Evolutionary conservation across 805 yeast genomes (phyloP).

Genomic region (Nakazawaea populi): DNA sequence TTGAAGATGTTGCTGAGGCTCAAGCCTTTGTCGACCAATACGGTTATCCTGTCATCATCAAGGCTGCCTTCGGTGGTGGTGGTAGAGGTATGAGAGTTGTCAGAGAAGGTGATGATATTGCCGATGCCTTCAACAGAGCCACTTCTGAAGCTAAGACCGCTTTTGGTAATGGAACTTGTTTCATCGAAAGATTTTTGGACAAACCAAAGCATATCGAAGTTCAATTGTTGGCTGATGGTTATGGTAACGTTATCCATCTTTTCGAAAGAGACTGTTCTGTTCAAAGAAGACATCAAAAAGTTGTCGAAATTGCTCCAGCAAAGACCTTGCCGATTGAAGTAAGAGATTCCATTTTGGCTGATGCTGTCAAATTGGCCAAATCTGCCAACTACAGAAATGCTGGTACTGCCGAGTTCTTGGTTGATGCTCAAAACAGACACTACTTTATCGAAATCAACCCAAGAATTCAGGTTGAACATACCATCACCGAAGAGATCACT

Average conservation of each 20-base stretch:
- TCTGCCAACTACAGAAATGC: constrained; percentile 92
- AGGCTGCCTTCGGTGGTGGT: constrained; percentile 99
- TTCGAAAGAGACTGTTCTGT: constrained; percentile 99
- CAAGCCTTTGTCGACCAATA: constrained; percentile 68
- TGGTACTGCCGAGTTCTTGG: constrained; percentile 97
- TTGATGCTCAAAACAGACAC: constrained; percentile 89
- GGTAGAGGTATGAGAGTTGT: constrained; percentile 99
- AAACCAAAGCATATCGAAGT: constrained; percentile 98
- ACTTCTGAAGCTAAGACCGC: constrained; percentile 90
- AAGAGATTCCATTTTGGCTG: constrained; percentile 87
- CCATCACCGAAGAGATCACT: constrained; percentile 97
- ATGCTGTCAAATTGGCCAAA: constrained; percentile 89
- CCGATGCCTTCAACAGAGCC: constrained; percentile 90
- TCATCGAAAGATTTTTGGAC: constrained; percentile 91
- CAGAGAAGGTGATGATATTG: constrained; percentile 89
- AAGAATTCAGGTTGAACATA: constrained; percentile 97
- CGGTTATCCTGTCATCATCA: constrained; percentile 95
- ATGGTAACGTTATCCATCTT: constrained; percentile 92
- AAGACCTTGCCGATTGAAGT: constrained; percentile 77
- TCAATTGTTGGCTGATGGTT: constrained; percentile 86
- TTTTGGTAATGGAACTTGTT: constrained; percentile 98
- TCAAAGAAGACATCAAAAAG: constrained; percentile 98
- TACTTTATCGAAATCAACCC: constrained; percentile 98
- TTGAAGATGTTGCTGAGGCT: constrained; percentile 76
- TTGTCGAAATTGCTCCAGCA: constrained; percentile 98